phyloP scores from a whole-genome alignment of 1,284 basidiomycete genomes.

The Erythrobasidium hasegawianum region DNA sequence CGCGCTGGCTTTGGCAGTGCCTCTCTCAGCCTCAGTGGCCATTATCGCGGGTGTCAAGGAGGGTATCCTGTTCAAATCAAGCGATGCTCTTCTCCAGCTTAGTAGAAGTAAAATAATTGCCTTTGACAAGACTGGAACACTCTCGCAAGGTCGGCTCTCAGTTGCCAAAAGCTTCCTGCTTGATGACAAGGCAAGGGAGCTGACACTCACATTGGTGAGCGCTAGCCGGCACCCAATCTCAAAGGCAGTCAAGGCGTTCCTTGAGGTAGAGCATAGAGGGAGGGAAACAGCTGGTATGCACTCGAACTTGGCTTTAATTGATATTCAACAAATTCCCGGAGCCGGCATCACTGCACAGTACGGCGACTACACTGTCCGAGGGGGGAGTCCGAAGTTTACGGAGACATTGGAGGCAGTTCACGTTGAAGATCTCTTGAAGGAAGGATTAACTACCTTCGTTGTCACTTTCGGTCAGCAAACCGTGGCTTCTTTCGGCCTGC shows the following conservation, averaged over 20 bases:
- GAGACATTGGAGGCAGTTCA: neutral
- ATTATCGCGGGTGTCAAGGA: neutral
- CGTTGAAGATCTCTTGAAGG: neutral
- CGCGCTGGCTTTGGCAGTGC: slow-evolving; percentile 47
- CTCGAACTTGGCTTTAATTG: no score
- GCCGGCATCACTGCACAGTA: neutral
- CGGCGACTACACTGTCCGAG: slow-evolving; percentile 2
- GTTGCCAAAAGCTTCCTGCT: neutral
- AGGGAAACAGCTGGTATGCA: neutral
- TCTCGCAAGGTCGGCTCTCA: slow-evolving; percentile 6
- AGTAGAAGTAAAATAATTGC: slow-evolving; percentile 48
- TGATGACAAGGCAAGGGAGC: no score
- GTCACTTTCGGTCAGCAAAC: neutral
- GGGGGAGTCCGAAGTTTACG: slow-evolving; percentile 11
- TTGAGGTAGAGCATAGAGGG: neutral
- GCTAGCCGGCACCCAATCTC: slow-evolving; percentile 22
- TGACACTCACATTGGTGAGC: neutral
- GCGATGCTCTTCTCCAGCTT: slow-evolving; percentile 47
- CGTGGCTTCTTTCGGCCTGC: slow-evolving; percentile 3
- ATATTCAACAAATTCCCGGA: slow-evolving; percentile 4
- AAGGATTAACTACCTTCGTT: slow-evolving; percentile 7
- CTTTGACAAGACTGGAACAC: slow-evolving; percentile 56
- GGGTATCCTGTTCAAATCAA: slow-evolving; percentile 35
- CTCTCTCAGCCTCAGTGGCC: neutral
- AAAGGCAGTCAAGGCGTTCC: no score